These are phyloP conservation scores for Fusarium sp. DNA, from an alignment of 2,329 filamentous ascomycete species.

Conservation along the genomic window DNA sequence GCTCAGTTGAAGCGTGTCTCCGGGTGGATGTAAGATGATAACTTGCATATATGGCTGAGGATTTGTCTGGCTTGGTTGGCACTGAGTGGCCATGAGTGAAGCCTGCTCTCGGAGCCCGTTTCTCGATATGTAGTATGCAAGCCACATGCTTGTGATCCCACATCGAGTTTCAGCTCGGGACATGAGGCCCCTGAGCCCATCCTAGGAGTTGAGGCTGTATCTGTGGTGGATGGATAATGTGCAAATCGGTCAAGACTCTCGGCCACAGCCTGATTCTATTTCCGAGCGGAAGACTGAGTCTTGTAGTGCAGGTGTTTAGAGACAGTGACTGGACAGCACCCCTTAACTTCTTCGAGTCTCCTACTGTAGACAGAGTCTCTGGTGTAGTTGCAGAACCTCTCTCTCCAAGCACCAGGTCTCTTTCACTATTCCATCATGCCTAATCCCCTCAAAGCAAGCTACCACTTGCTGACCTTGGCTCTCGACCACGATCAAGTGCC, in stretches of 20 bases:
- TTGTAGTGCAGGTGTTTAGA: neutral
- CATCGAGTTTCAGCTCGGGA: constrained; percentile 11
- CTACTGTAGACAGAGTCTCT: rapidly evolving
- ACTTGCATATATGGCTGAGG: neutral
- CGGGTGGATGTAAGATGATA: too few species aligned
- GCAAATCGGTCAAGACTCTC: neutral
- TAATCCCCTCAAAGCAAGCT: constrained; percentile 27
- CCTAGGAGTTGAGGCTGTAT: too few species aligned
- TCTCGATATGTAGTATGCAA: constrained; percentile 18
- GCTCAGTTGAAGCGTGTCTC: too few species aligned
- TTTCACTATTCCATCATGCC: constrained; percentile 9
- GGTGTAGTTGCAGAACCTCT: neutral
- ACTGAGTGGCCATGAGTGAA: constrained; percentile 1
- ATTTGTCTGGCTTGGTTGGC: neutral
- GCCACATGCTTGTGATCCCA: constrained; percentile 5
- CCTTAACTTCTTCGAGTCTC: neutral
- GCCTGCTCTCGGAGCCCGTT: constrained; percentile 12
- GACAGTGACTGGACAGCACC: neutral
- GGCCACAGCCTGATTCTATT: neutral
- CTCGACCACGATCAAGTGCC: constrained; percentile 45
- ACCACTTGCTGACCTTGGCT: constrained; percentile 25
- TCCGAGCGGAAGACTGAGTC: neutral
- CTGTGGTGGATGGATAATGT: constrained; percentile 5
- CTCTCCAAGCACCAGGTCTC: too few species aligned
- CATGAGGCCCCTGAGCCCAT: neutral